Percentiles rank a stretch among this genome's conserved stretches.
Evolutionary conservation across 192 early-diverging fungal species (phyloP).

Genomic region (Coemansia reversa): DNA sequence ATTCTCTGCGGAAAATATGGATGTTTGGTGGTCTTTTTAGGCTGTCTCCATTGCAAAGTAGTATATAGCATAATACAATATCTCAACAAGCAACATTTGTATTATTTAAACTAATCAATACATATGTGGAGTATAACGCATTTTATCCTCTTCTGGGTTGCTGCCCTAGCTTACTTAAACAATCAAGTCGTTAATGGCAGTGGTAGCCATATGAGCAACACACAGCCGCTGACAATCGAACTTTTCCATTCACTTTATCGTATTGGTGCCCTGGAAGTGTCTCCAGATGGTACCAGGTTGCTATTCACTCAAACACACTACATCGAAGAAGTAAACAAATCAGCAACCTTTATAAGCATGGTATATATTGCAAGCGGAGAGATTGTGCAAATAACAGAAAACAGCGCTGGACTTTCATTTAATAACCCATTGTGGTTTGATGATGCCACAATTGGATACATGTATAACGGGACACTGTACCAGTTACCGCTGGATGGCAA

Average conservation of each 20-base stretch:
- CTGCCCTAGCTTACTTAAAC: not conserved
- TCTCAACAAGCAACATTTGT: not conserved
- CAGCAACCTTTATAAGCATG: slow-evolving; percentile 23
- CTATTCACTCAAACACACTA: slow-evolving; percentile 28
- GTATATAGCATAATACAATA: not conserved
- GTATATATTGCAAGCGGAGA: slow-evolving; percentile 14
- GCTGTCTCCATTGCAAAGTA: not conserved
- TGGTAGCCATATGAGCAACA: slow-evolving; percentile 7
- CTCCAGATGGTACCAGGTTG: slow-evolving; percentile 23
- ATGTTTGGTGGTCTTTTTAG: not conserved
- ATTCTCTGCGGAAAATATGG: not conserved
- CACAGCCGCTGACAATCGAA: slow-evolving; percentile 29
- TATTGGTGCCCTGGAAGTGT: slow-evolving; percentile 20
- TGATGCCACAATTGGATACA: slow-evolving; percentile 23
- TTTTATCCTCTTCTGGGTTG: not conserved
- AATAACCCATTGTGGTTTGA: slow-evolving; percentile 35
- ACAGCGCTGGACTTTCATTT: slow-evolving; percentile 12
- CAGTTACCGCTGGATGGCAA: slow-evolving; percentile 1
- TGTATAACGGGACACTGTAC: slow-evolving; percentile 25
- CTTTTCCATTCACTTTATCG: slow-evolving; percentile 25
- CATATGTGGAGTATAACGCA: not conserved
- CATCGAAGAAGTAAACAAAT: slow-evolving; percentile 27
- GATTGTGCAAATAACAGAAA: slow-evolving; percentile 9
- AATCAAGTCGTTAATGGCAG: not conserved
- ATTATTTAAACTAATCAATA: not conserved